Base-by-base conservation (phyloP, 2,329 filamentous ascomycete genomes). In the Xylariaceae sp. region DNA sequence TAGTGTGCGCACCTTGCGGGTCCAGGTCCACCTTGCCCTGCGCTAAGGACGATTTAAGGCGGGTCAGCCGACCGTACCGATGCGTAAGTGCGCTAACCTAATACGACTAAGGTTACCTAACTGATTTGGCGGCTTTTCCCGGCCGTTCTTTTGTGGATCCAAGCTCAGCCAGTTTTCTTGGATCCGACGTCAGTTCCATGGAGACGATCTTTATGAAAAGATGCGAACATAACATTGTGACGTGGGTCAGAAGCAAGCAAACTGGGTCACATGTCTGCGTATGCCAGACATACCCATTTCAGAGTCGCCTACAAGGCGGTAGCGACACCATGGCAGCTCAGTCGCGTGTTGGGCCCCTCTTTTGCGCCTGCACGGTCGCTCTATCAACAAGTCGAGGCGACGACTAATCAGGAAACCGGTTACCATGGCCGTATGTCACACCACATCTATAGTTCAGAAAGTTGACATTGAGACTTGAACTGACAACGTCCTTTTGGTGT, bases 221-320 rank as follows among this genome's bases (percentile, higher is more conserved):
- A 40, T 40, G 39, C 39, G 6, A 40, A 26, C 43, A 53, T 50
- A 31, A 35, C 27, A 32, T 32, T 19, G 34, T 50, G 59, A 51
- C 50, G 46, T 47, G 31, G 27, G 43, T 44, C 55, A 40, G 32
- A 37, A 56, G 31, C 37, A 53, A 27, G 50, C 47, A 48, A 19
- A 42, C 46, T 54, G 60, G 62, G 61, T 65, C 65, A 69, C 64
- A 70, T 70, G 68, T 69, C 67, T 65, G 61, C 62, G 51, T 60
- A 69, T 70, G 67, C 67, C 47, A 68, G 64, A 41, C 62, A 64
- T 61, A 60, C 56, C 53, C 64, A 62, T 48, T 43, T 61, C 52
- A 61, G 62, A 68, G 62, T 64, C 62, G 57, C 61, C 63, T 61
- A 44, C 47, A 60, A 61, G 64, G 60, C 63, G 60, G 63, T 62